These are phyloP conservation scores for Pigoraptor vietnamica DNA, from an alignment of 78 protist species.

Conservation along the genomic window DNA sequence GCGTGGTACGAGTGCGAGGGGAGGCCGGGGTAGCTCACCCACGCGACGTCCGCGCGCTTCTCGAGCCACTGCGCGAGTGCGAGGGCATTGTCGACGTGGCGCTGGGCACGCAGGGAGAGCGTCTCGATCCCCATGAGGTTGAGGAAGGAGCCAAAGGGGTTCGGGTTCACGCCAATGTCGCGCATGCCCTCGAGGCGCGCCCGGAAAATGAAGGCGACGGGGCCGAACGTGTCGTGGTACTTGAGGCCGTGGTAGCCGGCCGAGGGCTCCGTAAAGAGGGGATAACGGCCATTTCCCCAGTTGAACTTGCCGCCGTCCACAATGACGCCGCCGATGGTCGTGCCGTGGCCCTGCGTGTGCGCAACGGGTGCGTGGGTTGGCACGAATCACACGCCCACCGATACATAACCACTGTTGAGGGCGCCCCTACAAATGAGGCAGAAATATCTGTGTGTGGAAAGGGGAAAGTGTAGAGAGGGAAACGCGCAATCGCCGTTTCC, in stretches of 20 bases:
- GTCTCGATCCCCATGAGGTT: conserved; percentile 52
- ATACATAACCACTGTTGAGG: too few relatives aligned
- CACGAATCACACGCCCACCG: too few relatives aligned
- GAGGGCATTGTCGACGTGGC: conserved; percentile 35
- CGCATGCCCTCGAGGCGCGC: conserved; percentile 31
- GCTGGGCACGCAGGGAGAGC: conserved; percentile 29
- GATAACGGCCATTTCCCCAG: conserved; percentile 31
- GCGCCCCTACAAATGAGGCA: too few relatives aligned
- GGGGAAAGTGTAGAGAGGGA: too few relatives aligned
- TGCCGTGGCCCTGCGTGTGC: conserved; percentile 62
- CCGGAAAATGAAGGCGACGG: conserved; percentile 21
- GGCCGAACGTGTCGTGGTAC: conserved; percentile 29
- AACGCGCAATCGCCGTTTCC: too few relatives aligned
- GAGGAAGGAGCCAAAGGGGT: conserved; percentile 41
- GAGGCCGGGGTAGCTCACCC: conserved; percentile 37
- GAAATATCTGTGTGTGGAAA: too few relatives aligned
- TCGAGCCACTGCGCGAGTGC: conserved; percentile 29
- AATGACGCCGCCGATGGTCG: conserved; percentile 53
- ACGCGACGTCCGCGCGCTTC: conserved; percentile 35
- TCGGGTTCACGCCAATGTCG: conserved; percentile 30
- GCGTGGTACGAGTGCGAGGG: conserved; percentile 19
- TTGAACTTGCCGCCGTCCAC: conserved; percentile 34
- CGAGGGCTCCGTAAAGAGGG: conserved; percentile 17
- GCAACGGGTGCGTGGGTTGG: too few relatives aligned
- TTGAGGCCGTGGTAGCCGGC: conserved; percentile 40